phyloP scores from a whole-genome alignment of 345 rosid species.

The Citrus mangshanensis region DNA sequence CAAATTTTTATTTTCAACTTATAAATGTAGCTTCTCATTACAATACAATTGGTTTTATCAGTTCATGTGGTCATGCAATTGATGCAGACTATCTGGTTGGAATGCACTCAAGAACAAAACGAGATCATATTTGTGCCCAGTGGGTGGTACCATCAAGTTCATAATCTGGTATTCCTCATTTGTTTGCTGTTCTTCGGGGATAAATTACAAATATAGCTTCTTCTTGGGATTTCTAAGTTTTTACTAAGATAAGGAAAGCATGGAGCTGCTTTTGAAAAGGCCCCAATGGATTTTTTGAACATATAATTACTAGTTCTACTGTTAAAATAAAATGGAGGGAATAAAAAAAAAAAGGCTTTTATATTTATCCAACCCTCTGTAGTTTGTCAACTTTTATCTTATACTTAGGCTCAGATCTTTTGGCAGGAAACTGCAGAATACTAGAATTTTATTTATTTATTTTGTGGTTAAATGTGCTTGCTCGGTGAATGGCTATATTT shows the following conservation, averaged over 20 bases:
- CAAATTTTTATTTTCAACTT: slow-evolving; percentile 14
- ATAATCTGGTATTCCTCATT: slow-evolving; percentile 59
- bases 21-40: not conserved
- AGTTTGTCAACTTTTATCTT: not conserved
- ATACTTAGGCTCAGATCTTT: not conserved
- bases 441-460: too few species aligned
- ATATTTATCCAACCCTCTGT: not conserved
- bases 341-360: not conserved
- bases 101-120: slow-evolving; percentile 68
- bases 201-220: not conserved
- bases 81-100: slow-evolving; percentile 79
- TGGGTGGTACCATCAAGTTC: slow-evolving; percentile 99
- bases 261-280: not conserved
- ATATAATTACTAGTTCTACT: not conserved
- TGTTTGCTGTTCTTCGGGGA: not conserved
- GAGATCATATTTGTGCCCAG: slow-evolving; percentile 88
- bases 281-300: not conserved
- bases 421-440: not conserved
- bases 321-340: not conserved
- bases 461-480: not conserved
- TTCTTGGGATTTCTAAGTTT: not conserved
- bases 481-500: not conserved
- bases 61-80: slow-evolving; percentile 15
- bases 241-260: not conserved
- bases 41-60: slow-evolving; percentile 8